A percentile compares a stretch with the other conserved stretches of the same genome.
These are phyloP conservation scores for Rhazya stricta DNA, from an alignment of 257 asterid species.

Conservation along the genomic window DNA sequence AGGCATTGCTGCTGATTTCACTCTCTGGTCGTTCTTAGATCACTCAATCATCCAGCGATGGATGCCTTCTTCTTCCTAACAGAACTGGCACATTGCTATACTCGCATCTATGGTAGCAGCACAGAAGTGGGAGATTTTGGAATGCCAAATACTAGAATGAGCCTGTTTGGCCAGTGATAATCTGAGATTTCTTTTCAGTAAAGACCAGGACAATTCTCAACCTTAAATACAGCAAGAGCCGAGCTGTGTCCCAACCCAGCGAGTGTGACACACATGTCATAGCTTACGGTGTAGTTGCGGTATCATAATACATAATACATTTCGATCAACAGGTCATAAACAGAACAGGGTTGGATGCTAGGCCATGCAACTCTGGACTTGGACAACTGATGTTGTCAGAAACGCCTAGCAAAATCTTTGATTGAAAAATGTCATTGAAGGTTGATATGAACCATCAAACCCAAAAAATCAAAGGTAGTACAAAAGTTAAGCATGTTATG, in stretches of 20 bases:
- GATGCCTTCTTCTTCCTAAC: not conserved
- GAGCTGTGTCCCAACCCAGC: not conserved
- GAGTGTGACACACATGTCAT: not conserved
- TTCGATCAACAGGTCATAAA: not conserved
- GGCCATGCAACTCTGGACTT: not conserved
- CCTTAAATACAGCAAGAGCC: not conserved
- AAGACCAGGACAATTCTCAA: not conserved
- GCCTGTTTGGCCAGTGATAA: not conserved
- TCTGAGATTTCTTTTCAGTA: not conserved
- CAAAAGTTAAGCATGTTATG: not conserved
- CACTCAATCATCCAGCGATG: not conserved
- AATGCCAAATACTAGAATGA: not conserved
- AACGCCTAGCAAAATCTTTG: not conserved
- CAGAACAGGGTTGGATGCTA: not conserved
- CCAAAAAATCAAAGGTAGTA: not conserved
- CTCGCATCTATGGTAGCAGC: not conserved
- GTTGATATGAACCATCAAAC: not conserved
- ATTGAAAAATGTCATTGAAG: not conserved
- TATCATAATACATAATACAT: not conserved
- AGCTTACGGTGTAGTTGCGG: not conserved
- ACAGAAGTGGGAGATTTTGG: not conserved
- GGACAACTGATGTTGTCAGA: not conserved
- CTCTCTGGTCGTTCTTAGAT: not conserved
- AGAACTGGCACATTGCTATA: not conserved
- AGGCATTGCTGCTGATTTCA: not conserved